Evolutionary conservation across 495 filamentous ascomycete genomes (phyloP), one percentile per base, ranked within the genome.

Genomic region (Podospora australis): DNA sequence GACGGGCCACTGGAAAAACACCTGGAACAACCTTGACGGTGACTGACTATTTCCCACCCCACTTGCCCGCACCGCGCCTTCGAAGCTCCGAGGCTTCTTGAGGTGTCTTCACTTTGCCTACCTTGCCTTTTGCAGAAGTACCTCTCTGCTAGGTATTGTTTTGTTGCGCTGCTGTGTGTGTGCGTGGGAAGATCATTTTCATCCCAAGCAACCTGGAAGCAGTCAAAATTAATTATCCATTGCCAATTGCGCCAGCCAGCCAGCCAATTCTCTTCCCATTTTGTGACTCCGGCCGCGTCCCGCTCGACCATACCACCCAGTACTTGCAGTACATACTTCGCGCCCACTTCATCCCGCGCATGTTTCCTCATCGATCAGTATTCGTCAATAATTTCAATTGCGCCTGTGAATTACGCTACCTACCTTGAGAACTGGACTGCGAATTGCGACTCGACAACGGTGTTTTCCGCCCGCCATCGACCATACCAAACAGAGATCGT

Each of bases 21-120:
- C n/a, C n/a, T n/a, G n/a, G n/a, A n/a, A n/a, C n/a, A n/a, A n/a
- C n/a, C n/a, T n/a, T n/a, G 40, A 13, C 21, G 4, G n/a, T 19
- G 24, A 19, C 23, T 39, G 36, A 32, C 20, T 44, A 44, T 34
- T 54, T 49, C 49, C 28, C 51, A 54, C 51, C 51, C 52, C 52
- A 49, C 46, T 36, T 49, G 36, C 46, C 39, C 34, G 42, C 46
- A 49, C 42, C 41, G 38, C 21, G 34, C 40, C 50, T 38, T 28
- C 34, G 24, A 46, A 39, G 14, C 40, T 24, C 46, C 19, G 35
- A 41, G 20, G 19, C 46, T 39, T 22, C 24, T 24, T 6, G 34
- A 10, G 26, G 6, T 30, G 26, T 13, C 26, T 6, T n/a, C 13
- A n/a, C 28, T 7, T 30, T 30, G 28, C 7, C 34, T 16, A n/a